A percentile compares a stretch with the other conserved stretches of the same genome.
phyloP scores from a whole-genome alignment of 208 protist genomes.

The Angomonas ambiguus region DNA sequence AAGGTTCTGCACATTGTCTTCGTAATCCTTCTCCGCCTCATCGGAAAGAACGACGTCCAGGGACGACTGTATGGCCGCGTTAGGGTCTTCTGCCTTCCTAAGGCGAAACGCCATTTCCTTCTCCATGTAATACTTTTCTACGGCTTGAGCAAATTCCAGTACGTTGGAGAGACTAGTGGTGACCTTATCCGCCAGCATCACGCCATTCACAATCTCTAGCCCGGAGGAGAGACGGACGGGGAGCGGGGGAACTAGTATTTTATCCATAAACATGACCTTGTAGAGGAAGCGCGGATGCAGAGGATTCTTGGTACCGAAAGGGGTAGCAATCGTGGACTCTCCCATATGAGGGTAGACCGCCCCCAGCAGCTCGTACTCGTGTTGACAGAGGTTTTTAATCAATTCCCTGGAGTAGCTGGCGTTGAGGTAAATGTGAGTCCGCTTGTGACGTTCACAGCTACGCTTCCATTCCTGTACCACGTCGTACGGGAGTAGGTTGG shows the following conservation, averaged over 20 bases:
- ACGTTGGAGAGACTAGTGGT: constrained; percentile 67
- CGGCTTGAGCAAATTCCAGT: constrained; percentile 75
- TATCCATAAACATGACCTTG: constrained; percentile 85
- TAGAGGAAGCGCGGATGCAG: constrained; percentile 36
- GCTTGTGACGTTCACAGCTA: constrained; percentile 48
- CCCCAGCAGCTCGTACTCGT: constrained; percentile 55
- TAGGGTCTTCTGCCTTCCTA: background rate
- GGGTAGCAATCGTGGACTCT: constrained; percentile 57
- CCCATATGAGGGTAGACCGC: constrained; percentile 78
- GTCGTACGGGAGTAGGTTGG: constrained; percentile 40
- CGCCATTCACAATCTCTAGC: constrained; percentile 62
- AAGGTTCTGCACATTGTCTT: constrained; percentile 84
- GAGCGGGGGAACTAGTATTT: constrained; percentile 81
- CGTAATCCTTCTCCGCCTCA: constrained; percentile 40
- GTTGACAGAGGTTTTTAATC: constrained; percentile 78
- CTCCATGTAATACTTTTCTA: constrained; percentile 69
- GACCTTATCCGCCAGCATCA: constrained; percentile 58
- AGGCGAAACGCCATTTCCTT: background rate
- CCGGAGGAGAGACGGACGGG: constrained; percentile 78
- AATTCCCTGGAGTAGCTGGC: constrained; percentile 58
- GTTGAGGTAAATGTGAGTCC: constrained; percentile 69
- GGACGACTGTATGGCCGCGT: constrained; percentile 4
- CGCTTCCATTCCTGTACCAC: constrained; percentile 64
- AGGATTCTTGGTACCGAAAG: constrained; percentile 21
- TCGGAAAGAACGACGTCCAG: constrained; percentile 24